Evolutionary conservation across 225 moss, liverwort and hornwort species (phyloP).

Genomic region (Neckera pumila): DNA sequence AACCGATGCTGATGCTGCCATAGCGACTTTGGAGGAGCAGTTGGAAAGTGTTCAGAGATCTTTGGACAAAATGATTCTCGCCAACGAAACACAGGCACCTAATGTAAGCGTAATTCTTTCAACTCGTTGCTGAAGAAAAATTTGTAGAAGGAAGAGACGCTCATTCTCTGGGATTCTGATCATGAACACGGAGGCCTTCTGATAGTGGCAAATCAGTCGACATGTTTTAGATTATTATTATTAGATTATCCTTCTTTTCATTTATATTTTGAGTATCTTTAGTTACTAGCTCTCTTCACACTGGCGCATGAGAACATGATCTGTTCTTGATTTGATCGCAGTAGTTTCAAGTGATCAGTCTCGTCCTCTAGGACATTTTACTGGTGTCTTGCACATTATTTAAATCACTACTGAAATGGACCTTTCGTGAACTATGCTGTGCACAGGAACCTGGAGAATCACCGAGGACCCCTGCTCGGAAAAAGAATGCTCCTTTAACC

Average conservation of each 20-base stretch:
- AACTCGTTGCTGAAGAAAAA: background rate
- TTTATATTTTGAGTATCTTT: background rate
- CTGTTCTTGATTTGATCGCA: background rate
- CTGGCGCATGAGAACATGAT: background rate
- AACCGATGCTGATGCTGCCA: constrained; percentile 78
- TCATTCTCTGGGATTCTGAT: background rate
- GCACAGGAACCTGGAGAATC: constrained; percentile 35
- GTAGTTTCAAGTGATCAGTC: background rate
- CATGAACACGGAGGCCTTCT: background rate
- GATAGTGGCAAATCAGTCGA: background rate
- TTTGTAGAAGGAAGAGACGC: background rate
- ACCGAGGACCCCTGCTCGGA: constrained; percentile 51
- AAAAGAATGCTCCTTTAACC: constrained; percentile 36
- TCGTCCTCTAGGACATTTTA: too few species aligned
- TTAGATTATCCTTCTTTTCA: too few species aligned
- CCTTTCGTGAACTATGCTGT: background rate
- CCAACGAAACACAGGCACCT: constrained; percentile 35
- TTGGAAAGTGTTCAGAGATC: constrained; percentile 97
- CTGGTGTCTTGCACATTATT: background rate
- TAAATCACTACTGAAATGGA: background rate
- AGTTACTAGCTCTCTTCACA: too few species aligned
- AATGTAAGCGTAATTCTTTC: background rate
- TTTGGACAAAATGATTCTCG: constrained; percentile 80
- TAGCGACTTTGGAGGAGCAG: constrained; percentile 92
- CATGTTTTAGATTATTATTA: background rate